Base-by-base conservation (phyloP, 2,329 filamentous ascomycete genomes). In the Sporothrix variecibatus region DNA sequence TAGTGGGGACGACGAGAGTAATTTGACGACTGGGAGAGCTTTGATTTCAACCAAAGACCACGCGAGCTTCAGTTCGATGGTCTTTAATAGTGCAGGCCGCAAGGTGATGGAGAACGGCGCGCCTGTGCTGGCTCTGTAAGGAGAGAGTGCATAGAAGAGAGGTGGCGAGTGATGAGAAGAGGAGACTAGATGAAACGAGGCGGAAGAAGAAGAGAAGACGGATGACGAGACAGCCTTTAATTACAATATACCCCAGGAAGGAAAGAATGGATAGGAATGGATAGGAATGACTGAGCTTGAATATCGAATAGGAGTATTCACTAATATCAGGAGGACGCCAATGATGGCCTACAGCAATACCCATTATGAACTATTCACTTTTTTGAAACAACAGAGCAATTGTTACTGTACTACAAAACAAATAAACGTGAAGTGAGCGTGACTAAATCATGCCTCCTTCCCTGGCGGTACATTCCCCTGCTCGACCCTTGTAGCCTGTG, bases 21-120 rank as follows among this genome's bases (percentile, higher is more conserved):
- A 49, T 38, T 4, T 40, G 31, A 31, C 56, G 31, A 31, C 56
- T n/a, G 68, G 26, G 26, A 26, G 43, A 3, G 69, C 79, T 0
- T 76, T 80, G 43, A 6, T 7, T 74, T 81, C 64, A 77, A 81
- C 20, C 70, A 78, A 80, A 34, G 82, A 83, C 70, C 80, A 78
- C 67, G 79, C 80, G 58, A 78, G 80, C 3, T 83, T 83, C 74
- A 83, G 81, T 65, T 78, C 82, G 62, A 78, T 80, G 2, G 78
- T 80, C 0, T 83, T 82, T 53, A 79, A 82, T 71, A 81, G 80
- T 75, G 80, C 80, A 38, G 82, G 81, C 1, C 72, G 62, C n/a
- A 74, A 72, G 28, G 58, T 75, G 23, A 23, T 28, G 38, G 71
- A 76, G 53, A 73, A 76, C 46, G 68, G 68, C 3, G 23, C 51